Conservation (phyloP, 1,284 basidiomycete species). For the Ganoderma leucocontextum region DNA sequence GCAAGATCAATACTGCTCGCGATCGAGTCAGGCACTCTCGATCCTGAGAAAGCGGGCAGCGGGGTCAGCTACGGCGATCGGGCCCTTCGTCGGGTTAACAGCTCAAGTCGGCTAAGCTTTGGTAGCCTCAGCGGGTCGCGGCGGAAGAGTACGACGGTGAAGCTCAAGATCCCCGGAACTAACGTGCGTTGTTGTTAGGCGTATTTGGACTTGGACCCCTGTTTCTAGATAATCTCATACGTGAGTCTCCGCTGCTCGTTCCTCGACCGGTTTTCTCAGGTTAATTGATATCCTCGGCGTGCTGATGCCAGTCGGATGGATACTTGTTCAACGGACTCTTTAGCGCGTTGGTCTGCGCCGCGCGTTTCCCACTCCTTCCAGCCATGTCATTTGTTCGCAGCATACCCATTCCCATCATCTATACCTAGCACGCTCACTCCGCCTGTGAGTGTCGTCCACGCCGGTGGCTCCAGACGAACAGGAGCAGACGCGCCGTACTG, state of each 20-base stretch:
- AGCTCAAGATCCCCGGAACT: slow-evolving; percentile 67
- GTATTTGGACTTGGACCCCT: slow-evolving; percentile 16
- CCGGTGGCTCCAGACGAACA: slow-evolving; percentile 19
- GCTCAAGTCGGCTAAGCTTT: slow-evolving; percentile 83
- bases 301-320: slow-evolving; percentile 14
- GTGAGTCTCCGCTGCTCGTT: slow-evolving; percentile 25
- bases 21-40: slow-evolving; percentile 90
- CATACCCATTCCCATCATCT: slow-evolving; percentile 35
- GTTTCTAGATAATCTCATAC: slow-evolving; percentile 17
- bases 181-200: slow-evolving; percentile 45
- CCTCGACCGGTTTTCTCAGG: slow-evolving; percentile 25
- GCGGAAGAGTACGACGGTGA: slow-evolving; percentile 59
- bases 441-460: slow-evolving; percentile 31
- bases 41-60: slow-evolving; percentile 93
- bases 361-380: slow-evolving; percentile 29
- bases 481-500: slow-evolving; percentile 31
- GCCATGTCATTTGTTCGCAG: slow-evolving; percentile 26
- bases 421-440: slow-evolving; percentile 36
- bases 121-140: slow-evolving; percentile 75
- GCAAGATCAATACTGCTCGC: slow-evolving; percentile 92
- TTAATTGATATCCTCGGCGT: slow-evolving; percentile 7
- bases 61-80: slow-evolving; percentile 98
- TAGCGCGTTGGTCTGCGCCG: slow-evolving; percentile 5
- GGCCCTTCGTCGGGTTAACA: slow-evolving; percentile 85
- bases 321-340: slow-evolving; percentile 12